A percentile compares a stretch with the other conserved stretches of the same genome.
phyloP scores from a whole-genome alignment of 352 stramenopile species.

The Phytophthora colocasiae region DNA sequence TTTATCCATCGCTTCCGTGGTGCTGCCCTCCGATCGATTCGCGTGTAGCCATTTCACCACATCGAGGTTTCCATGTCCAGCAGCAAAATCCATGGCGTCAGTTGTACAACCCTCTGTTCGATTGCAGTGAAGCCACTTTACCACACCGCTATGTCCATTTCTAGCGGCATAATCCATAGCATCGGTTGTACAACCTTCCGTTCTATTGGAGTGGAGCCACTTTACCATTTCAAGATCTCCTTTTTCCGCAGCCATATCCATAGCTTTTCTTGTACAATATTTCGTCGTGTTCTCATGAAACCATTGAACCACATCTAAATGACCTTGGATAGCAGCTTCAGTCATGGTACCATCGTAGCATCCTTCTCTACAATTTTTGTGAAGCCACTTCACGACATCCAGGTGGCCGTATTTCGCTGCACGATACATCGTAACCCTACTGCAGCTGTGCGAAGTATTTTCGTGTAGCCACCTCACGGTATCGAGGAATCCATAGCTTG shows the following conservation, averaged over 20 bases:
- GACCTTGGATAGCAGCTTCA: neutral
- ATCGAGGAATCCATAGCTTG: too few relatives aligned
- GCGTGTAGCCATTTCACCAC: neutral
- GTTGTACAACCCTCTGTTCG: neutral
- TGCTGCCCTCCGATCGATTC: neutral
- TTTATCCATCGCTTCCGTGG: neutral
- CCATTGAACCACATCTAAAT: neutral
- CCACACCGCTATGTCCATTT: neutral
- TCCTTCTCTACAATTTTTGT: neutral
- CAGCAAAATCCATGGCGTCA: neutral
- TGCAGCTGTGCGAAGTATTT: too few relatives aligned
- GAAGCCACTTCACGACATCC: neutral
- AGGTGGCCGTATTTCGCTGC: too few relatives aligned
- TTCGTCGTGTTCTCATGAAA: neutral
- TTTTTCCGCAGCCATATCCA: too few relatives aligned
- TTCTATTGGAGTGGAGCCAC: neutral
- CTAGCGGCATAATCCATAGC: neutral
- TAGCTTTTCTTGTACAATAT: too few relatives aligned
- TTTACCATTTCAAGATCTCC: neutral
- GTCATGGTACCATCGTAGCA: neutral
- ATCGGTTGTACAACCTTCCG: neutral
- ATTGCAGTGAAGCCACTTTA: neutral
- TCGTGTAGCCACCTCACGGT: too few relatives aligned
- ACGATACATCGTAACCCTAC: too few relatives aligned
- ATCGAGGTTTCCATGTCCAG: neutral